phyloP scores from a whole-genome alignment of 2,329 filamentous ascomycete genomes.

The Westerdykella ornata region DNA sequence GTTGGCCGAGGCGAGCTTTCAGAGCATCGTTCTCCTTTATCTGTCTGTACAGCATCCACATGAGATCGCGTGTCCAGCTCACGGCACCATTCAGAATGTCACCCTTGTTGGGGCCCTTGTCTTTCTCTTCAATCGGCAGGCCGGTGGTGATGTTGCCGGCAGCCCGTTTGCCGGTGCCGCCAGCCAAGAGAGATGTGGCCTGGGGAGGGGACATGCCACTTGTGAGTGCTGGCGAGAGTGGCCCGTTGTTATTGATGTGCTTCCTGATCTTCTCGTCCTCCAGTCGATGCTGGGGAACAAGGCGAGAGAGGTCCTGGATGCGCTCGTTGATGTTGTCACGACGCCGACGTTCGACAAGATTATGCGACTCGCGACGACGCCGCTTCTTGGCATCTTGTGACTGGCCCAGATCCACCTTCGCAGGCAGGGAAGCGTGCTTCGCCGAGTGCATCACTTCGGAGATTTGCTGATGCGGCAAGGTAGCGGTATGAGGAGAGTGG shows the following conservation, averaged over 20 bases:
- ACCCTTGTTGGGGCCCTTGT: constrained; percentile 97
- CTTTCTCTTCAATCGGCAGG: constrained; percentile 89
- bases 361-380: constrained; percentile 87
- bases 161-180: constrained; percentile 74
- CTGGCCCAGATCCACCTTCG: constrained; percentile 65
- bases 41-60: constrained; percentile 92
- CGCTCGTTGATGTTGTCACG: constrained; percentile 98
- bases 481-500: constrained; percentile 67
- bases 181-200: constrained; percentile 81
- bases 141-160: constrained; percentile 85
- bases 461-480: constrained; percentile 67
- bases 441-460: constrained; percentile 78
- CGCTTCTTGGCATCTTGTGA: constrained; percentile 92
- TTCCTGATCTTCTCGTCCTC: constrained; percentile 98
- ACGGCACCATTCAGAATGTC: constrained; percentile 97
- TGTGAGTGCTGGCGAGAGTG: constrained; percentile 74
- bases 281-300: constrained; percentile 84
- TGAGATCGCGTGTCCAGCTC: constrained; percentile 92
- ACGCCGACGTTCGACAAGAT: constrained; percentile 87
- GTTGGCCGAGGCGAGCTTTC: constrained; percentile 56
- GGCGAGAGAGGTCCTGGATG: constrained; percentile 89
- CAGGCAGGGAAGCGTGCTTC: constrained; percentile 80
- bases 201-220: constrained; percentile 63
- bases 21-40: constrained; percentile 85
- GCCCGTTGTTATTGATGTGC: constrained; percentile 85